Base-by-base conservation (phyloP, 352 stramenopile species). In the Pseudoperonospora humuli region DNA sequence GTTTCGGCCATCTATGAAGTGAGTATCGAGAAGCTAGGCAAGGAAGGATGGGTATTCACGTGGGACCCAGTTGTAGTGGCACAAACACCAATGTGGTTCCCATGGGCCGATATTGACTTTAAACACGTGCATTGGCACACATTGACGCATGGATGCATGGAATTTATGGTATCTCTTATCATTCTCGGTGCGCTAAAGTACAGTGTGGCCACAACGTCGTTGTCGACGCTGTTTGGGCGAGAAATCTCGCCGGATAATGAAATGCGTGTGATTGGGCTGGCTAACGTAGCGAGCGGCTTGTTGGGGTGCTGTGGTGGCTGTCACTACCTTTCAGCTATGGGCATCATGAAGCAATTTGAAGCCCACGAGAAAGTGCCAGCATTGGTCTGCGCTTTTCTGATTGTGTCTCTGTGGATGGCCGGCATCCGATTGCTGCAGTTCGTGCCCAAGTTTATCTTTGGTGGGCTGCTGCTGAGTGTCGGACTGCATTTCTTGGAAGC, bases 401-500 rank as follows among this genome's bases (percentile, higher is more conserved):
- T 87, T 15, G 14, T 84, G 0, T 21, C 64, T 23, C 48, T 91
- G 9, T 91, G 79, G 79, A 61, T 70, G 20, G 49, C 70, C 2
- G 79, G 79, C 5, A 86, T 91, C 33, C 60, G 60, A 5, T 50
- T 72, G 55, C 52, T 91, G 7, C 71, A 89, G 41, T 85, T 69
- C 23, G 73, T 91, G 9, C 79, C 79, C 0, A 91, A 89, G 47
- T 89, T 91, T 44, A 75, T 91, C 11, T 91, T 88, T 45, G 79
- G 79, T 1, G 79, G 79, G 0, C 43, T 91, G 7, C 50, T 91
- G 8, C 51, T 91, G 7, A 86, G 71, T 44, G 76, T 91, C 6
- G 79, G 74, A 0, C 39, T 88, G 4, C 79, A 91, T 23, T 91
- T 91, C 39, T 32, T 91, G 1, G 74, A 88, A 39, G 78, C 76